Evolutionary conservation across 1,284 basidiomycete species (phyloP), one percentile per base, ranked within the genome.

Genomic region (Coriolopsis trogii): DNA sequence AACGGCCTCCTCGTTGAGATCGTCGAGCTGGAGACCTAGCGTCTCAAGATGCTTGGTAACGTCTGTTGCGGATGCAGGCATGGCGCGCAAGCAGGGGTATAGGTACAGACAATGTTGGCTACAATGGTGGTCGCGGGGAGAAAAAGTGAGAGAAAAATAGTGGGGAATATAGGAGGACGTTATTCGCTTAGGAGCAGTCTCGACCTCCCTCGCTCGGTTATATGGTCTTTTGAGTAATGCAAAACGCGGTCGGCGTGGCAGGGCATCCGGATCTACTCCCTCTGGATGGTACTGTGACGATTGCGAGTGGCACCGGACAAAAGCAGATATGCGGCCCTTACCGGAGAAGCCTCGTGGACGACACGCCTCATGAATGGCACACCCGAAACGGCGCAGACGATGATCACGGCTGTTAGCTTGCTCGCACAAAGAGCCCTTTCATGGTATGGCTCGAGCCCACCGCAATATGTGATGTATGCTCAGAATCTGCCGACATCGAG

Each of bases 1-100:
- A 65, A 98, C 87, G 20, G 93, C 87, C 60, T 90, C 86, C 15
- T 81, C 79, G 16, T 68, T 67, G 6, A 82, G 61, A 53, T 65
- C 60, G 20, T 60, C 55, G 15, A 57, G 48, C 13, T 42, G 53
- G 46, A 71, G 55, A 49, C 61, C 67, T 41, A 71, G 61, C 39
- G 63, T 57, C 50, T 65, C 60, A 49, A 63, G 66, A 48, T 63
- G 58, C 47, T 58, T 61, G 38, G 56, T 59, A 46, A 62, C 63
- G 48, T 67, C 62, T 62, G 64, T 64, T 31, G 49, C 47, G 48
- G 56, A 44, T 46, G 42, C 40, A 42, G 52, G 51, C 52, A 60
- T 58, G 37, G 53, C 45, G 46, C 39, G 38, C 29, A 40, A 45
- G 40, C 23, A 16, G 36, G 47, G 57, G 51, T 56, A 51, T 54